Base-by-base conservation (phyloP, 257 asterid species). In the Solanum lycopersicoides region DNA sequence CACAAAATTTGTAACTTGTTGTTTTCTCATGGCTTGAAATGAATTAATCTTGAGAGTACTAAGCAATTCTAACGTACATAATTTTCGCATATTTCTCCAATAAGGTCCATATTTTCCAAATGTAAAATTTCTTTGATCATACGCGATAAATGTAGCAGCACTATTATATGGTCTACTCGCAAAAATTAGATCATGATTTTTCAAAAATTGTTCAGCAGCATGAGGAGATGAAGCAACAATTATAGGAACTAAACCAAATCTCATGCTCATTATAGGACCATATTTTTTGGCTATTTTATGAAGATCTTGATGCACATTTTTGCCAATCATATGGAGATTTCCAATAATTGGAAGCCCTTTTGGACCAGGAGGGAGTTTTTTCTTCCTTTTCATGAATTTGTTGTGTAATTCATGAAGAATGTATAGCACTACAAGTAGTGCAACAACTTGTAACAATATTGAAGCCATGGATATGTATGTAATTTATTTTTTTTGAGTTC, bases 151-250 rank as follows among this genome's bases (percentile, higher is more conserved):
- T 83, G 87, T 23, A 75, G 28, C 18, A 15, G n/a, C 86, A 28
- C 2, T 86, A 18, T 73, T 28, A 86, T 86, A 23, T 3, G 89
- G 60, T 84, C 89, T 50, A 15, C 76, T 68, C 1, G 90, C 84
- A 56, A 88, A 88, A 66, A 44, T n/a, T 13, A 56, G 80, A 66
- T 88, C 90, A 53, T 88, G 18, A 0, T n/a, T 86, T 72, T 82
- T 86, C 74, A 89, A 86, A 60, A 89, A 86, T 84, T 56, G 71
- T n/a, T 89, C 85, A 14, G 89, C 86, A 6, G 90, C 75, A 30
- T 85, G 88, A n/a, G 90, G 88, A 37, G 90, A 88, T 34, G 90
- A 88, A 66, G 86, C 86, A 42, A 88, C 35, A 39, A 88, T 63
- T 2, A 84, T 23, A n/a, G 84, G 88, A 56, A 88, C 87, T 0